Percentiles rank a stretch among this genome's conserved stretches.
phyloP scores from a whole-genome alignment of 305 asterid genomes.

The Fraxinus nigra region DNA sequence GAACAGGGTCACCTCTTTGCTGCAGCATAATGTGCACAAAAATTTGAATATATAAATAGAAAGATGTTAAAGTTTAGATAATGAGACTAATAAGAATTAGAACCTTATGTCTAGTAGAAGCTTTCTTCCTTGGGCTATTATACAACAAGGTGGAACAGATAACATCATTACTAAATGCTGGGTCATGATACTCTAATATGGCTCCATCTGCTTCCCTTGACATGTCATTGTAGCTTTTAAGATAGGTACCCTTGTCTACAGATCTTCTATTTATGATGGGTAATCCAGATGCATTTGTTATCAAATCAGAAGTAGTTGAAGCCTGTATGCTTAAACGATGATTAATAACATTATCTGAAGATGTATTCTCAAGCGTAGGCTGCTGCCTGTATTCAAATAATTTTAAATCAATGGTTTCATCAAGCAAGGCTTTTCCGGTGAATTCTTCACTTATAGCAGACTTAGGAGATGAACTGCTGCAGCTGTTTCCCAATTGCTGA shows the following conservation, averaged over 20 bases:
- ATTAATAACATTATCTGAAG: conserved; percentile 28
- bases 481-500: conserved; percentile 48
- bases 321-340: conserved; percentile 25
- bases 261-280: conserved; percentile 34
- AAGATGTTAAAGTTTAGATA: neutral
- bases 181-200: conserved; percentile 33
- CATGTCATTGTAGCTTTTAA: conserved; percentile 32
- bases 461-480: conserved; percentile 32
- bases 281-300: conserved; percentile 28
- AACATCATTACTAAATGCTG: conserved; percentile 35
- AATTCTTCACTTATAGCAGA: conserved; percentile 31
- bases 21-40: conserved; percentile 35
- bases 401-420: conserved; percentile 28
- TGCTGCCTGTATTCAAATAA: conserved; percentile 28
- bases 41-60: conserved; percentile 12
- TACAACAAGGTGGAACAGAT: conserved; percentile 26
- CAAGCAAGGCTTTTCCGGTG: conserved; percentile 26
- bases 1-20: conserved; percentile 34
- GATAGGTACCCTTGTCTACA: conserved; percentile 30
- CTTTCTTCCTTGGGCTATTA: conserved; percentile 24
- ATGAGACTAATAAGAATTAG: conserved; percentile 2
- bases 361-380: conserved; percentile 26
- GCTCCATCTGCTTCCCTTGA: conserved; percentile 34
- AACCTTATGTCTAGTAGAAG: conserved; percentile 35
- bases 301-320: conserved; percentile 26